phyloP scores from a whole-genome alignment of 495 filamentous ascomycete species.

The Xylaria castorea region DNA sequence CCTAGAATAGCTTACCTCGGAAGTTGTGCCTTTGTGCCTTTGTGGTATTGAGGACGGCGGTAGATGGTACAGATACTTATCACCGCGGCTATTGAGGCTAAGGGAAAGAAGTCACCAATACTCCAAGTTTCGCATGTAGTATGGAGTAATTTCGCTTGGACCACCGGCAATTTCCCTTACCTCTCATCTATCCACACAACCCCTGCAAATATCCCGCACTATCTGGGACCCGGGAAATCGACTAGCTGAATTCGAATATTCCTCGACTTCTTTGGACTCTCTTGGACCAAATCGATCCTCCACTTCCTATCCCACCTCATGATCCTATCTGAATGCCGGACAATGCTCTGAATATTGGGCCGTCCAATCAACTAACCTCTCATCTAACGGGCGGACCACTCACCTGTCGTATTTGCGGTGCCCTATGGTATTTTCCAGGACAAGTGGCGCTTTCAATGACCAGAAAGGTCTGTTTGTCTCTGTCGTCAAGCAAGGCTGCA shows the following conservation, averaged over 20 bases:
- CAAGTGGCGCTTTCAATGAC: slow-evolving; percentile 11
- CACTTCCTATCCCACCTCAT: slow-evolving; percentile 19
- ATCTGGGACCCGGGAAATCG: background rate
- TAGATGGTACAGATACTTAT: background rate
- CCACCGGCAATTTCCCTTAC: slow-evolving; percentile 38
- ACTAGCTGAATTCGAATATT: background rate
- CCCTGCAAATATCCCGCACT: slow-evolving; percentile 17
- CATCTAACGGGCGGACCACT: slow-evolving; percentile 8
- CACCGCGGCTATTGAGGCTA: too few relatives aligned
- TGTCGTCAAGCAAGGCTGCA: background rate
- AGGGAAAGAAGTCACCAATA: background rate
- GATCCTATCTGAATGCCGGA: slow-evolving; percentile 20
- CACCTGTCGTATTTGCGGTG: background rate
- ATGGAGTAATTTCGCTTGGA: slow-evolving; percentile 39
- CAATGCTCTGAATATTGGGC: background rate
- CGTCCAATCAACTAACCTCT: slow-evolving; percentile 1
- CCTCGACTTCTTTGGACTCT: background rate
- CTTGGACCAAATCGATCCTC: slow-evolving; percentile 5
- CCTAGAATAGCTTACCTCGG: background rate
- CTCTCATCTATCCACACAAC: slow-evolving; percentile 11
- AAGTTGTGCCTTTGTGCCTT: background rate
- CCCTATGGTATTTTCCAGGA: background rate
- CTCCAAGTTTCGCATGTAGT: slow-evolving; percentile 26
- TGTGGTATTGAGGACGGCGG: background rate
- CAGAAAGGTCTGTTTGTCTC: background rate